Evolutionary conservation across 2,329 filamentous ascomycete genomes (phyloP), one percentile per base, ranked within the genome.

Genomic region (Phaeosphaeriaceae sp.): DNA sequence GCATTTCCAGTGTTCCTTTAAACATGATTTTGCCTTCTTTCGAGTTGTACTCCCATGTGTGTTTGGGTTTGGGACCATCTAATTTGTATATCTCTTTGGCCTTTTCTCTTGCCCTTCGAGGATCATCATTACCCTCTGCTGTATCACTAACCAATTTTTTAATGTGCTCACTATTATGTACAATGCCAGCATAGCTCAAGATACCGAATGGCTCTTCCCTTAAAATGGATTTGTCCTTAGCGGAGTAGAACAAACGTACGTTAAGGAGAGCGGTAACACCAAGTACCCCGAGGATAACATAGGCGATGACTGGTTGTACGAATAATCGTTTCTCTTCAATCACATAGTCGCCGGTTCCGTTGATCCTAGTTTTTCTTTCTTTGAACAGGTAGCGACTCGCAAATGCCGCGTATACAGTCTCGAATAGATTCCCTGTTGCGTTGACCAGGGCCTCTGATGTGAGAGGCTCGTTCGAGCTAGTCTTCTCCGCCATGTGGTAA

Each of bases 201-300:
- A 49, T 16, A 20, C 46, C 26, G 17, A 30, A 49, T 38, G 39
- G 46, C 33, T 49, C 46, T 26, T 49, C 46, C 16, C 39, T 39
- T 3, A 49, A 40, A 3, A 49, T 49, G 2, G 35, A 44, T 28
- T 17, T 30, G 4, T 49, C 3, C 18, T 17, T 33, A 12, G 30
- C 3, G 3, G n/a, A 11, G 13, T 15, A 13, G 13, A 33, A 33
- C 30, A 16, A 33, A 5, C 8, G n/a, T 6, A 6, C 30, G 17
- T 32, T 49, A 5, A 49, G 21, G 26, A 44, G 23, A 23, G 33
- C 21, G 6, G 39, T 48, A 33, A 21, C 18, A 38, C 39, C 30
- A 9, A 49, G 46, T 13, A 49, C 46, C 7, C 13, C 26, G 28
- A 49, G 46, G 12, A 49, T 39, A 1, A 49, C 15, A 18, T 44